These are phyloP conservation scores for Oropetium thomaeum DNA, from an alignment of 176 grass and related monocot species.

Conservation along the genomic window DNA sequence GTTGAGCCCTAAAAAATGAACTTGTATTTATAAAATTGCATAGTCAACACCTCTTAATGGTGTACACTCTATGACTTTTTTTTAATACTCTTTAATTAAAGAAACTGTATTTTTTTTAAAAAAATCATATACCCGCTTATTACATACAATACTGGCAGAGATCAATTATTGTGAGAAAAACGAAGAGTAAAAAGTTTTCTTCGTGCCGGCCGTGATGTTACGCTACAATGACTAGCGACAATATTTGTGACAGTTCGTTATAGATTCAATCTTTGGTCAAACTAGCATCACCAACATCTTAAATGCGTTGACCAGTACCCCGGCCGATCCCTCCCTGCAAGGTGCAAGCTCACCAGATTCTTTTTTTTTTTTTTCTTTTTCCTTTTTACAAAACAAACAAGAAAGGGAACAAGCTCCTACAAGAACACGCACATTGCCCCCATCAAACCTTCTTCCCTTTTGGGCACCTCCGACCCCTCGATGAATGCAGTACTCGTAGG, in stretches of 20 bases:
- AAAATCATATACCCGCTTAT: neutral
- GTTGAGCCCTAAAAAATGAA: no score
- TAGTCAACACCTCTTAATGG: no score
- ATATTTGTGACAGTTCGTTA: neutral
- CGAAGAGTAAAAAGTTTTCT: neutral
- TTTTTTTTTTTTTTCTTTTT: no score
- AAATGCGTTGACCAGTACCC: neutral
- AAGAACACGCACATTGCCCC: neutral
- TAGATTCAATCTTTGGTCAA: neutral
- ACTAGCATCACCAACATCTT: neutral
- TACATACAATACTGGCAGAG: neutral
- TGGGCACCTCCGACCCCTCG: no score
- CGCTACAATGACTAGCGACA: neutral
- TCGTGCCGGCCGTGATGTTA: neutral
- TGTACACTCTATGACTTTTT: no score
- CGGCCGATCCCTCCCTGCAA: neutral
- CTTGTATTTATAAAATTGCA: no score
- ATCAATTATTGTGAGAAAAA: neutral
- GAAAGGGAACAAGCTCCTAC: neutral
- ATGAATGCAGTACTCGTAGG: no score
- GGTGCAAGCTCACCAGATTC: neutral
- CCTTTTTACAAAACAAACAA: no score
- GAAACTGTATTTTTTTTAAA: no score
- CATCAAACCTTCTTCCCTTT: neutral
- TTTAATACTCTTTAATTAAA: neutral